phyloP scores from a whole-genome alignment of 2,329 filamentous ascomycete species.

The Elsinoe arachidis region DNA sequence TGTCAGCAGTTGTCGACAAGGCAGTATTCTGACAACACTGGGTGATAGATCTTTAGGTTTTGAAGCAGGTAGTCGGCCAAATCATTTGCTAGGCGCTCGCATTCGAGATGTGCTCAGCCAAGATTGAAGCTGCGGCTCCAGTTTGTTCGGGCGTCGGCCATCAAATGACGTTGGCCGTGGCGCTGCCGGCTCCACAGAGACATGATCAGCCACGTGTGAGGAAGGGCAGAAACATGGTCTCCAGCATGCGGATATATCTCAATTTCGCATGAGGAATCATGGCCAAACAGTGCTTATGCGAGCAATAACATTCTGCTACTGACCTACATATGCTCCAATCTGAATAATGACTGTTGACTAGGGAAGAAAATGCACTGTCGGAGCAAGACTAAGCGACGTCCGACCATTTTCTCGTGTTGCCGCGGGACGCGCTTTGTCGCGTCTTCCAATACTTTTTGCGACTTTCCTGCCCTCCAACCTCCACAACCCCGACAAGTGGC shows the following conservation, averaged over 20 bases:
- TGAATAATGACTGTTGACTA: too few species aligned
- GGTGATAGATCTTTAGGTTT: too few species aligned
- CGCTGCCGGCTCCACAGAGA: slow-evolving; percentile 1
- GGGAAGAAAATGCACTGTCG: neutral
- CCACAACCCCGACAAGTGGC: too few species aligned
- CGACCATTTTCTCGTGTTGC: neutral
- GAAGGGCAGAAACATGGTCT: neutral
- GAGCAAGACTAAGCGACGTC: neutral
- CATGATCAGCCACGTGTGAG: neutral
- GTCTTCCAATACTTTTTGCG: neutral
- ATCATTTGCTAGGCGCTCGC: neutral
- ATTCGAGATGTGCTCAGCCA: slow-evolving; percentile 5
- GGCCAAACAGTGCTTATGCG: too few species aligned
- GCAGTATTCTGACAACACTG: too few species aligned
- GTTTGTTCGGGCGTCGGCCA: slow-evolving; percentile 3
- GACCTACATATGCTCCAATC: neutral
- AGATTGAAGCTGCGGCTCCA: slow-evolving; percentile 8
- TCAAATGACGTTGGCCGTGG: slow-evolving; percentile 11
- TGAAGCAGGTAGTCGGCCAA: too few species aligned
- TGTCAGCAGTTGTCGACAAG: too few species aligned
- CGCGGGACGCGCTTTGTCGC: slow-evolving; percentile 4
- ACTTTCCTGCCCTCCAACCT: neutral
- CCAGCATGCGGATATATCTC: neutral
- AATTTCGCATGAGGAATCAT: too few species aligned
- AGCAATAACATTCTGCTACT: neutral